Conservation (phyloP, 129 eudicot species). For the Centrapalus pauciflorus region DNA sequence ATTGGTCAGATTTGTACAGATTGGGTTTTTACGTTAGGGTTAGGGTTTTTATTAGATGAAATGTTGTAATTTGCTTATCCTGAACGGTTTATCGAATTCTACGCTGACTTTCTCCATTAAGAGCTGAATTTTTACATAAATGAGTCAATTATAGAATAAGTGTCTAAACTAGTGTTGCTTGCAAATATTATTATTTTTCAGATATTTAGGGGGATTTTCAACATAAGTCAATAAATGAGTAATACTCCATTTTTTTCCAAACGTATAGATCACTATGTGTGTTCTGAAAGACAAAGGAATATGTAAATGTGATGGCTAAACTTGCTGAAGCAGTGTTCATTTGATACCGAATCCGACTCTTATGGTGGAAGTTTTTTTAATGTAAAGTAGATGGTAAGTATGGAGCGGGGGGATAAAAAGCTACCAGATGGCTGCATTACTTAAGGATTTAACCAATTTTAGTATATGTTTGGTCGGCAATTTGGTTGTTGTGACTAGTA, state of each 20-base stretch:
- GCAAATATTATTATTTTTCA: neutral
- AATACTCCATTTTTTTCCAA: neutral
- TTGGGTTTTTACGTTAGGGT: slow-evolving; percentile 18
- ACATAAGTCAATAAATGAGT: neutral
- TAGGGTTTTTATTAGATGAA: slow-evolving; percentile 35
- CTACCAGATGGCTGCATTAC: neutral
- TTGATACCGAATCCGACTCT: neutral
- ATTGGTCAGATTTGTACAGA: neutral
- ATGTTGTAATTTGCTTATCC: neutral
- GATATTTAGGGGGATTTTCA: slow-evolving; percentile 13
- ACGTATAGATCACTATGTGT: neutral
- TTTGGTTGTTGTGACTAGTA: neutral
- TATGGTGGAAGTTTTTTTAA: neutral
- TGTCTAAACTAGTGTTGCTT: neutral
- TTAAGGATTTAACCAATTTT: neutral
- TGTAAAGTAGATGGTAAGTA: neutral
- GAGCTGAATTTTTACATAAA: neutral
- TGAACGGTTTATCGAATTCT: slow-evolving; percentile 9
- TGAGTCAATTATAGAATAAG: neutral
- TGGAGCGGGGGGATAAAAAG: neutral
- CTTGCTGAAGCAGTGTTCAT: neutral
- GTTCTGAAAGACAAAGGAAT: neutral
- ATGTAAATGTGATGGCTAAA: neutral
- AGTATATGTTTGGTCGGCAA: neutral
- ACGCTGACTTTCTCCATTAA: neutral